Evolutionary conservation across 1,284 basidiomycete genomes (phyloP).

Genomic region (Leucoagaricus sp.): DNA sequence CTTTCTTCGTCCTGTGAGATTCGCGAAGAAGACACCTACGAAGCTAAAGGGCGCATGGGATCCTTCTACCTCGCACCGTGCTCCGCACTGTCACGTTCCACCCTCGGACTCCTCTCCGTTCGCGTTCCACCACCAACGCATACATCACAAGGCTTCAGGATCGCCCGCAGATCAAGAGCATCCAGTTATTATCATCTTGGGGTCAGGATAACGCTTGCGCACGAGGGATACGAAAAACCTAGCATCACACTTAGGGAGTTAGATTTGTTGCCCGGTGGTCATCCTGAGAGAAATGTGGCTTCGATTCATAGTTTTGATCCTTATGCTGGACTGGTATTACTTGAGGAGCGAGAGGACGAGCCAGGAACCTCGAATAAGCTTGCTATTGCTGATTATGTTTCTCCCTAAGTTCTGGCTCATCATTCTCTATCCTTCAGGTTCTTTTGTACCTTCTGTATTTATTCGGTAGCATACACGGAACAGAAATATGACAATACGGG

Average conservation of each 20-base stretch:
- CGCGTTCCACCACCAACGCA: not conserved
- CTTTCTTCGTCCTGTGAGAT: not conserved
- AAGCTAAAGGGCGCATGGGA: not conserved
- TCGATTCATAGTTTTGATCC: not conserved
- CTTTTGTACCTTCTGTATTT: not conserved
- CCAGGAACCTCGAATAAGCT: not conserved
- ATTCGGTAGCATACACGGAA: too few relatives aligned
- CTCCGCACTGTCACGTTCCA: not conserved
- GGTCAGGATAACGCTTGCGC: not conserved
- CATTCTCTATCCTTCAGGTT: not conserved
- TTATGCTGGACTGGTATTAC: slow-evolving; percentile 7
- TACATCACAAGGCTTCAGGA: not conserved
- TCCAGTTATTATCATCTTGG: not conserved
- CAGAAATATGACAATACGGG: too few relatives aligned
- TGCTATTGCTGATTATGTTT: slow-evolving; percentile 1
- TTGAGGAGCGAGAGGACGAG: not conserved
- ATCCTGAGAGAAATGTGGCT: not conserved
- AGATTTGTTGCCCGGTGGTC: not conserved
- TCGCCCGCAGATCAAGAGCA: not conserved
- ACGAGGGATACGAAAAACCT: not conserved
- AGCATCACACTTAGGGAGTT: slow-evolving; percentile 3
- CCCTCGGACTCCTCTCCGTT: not conserved
- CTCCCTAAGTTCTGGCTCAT: not conserved
- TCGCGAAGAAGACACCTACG: not conserved
- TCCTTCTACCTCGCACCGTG: not conserved